A percentile compares a stretch with the other conserved stretches of the same genome.
phyloP scores from a whole-genome alignment of 257 asterid species.

The Plectranthus barbatus region DNA sequence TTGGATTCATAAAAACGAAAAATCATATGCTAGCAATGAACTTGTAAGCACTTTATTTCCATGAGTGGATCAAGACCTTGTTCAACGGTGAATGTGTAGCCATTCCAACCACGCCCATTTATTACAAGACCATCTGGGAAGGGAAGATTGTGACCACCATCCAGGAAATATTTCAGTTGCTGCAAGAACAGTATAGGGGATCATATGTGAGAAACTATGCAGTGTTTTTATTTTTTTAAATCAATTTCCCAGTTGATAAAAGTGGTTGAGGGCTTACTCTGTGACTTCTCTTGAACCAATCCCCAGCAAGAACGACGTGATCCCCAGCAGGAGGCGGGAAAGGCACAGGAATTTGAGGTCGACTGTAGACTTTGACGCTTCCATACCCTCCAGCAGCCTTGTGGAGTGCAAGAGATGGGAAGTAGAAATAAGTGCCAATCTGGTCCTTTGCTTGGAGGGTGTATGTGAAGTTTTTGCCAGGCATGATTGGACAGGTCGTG shows the following conservation, averaged over 20 bases:
- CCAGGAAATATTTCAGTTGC: conserved; percentile 69
- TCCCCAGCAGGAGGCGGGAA: conserved; percentile 77
- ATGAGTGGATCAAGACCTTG: conserved; percentile 38
- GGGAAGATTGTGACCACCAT: conserved; percentile 77
- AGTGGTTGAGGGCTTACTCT: conserved; percentile 38
- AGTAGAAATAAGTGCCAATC: conserved; percentile 84
- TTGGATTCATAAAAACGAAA: background rate
- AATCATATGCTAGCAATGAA: background rate
- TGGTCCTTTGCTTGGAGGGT: conserved; percentile 89
- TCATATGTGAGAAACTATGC: background rate
- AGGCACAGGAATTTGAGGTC: conserved; percentile 88
- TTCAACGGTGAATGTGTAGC: conserved; percentile 72
- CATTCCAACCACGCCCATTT: conserved; percentile 93
- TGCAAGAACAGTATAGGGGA: conserved; percentile 25
- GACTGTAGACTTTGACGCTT: conserved; percentile 71
- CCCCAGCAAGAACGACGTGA: conserved; percentile 70
- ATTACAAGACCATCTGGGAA: conserved; percentile 88
- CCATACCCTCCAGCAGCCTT: conserved; percentile 96
- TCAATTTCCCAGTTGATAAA: background rate
- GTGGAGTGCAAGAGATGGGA: conserved; percentile 73
- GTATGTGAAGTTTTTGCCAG: conserved; percentile 76
- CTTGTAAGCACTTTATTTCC: background rate
- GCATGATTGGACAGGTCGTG: conserved; percentile 81
- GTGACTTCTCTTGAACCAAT: conserved; percentile 78
- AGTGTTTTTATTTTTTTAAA: background rate